These are phyloP conservation scores for Dittrichia graveolens DNA, from an alignment of 129 eudicot genomes.

Conservation along the genomic window DNA sequence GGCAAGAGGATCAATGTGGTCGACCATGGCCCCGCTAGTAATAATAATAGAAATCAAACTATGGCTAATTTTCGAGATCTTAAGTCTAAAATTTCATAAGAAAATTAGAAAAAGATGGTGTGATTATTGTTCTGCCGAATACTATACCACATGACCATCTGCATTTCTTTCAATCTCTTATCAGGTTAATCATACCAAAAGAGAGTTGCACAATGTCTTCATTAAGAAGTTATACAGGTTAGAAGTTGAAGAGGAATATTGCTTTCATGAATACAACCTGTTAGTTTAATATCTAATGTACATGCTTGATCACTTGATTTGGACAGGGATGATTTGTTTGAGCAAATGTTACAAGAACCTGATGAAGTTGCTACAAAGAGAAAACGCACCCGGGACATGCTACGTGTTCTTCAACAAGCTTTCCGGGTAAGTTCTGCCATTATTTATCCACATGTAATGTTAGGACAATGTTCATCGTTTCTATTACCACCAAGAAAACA, in stretches of 20 bases:
- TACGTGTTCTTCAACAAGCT: conserved; percentile 95
- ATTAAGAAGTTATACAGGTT: conserved; percentile 92
- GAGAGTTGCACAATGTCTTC: conserved; percentile 94
- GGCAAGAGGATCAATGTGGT: neutral
- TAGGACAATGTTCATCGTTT: neutral
- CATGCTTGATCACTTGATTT: neutral
- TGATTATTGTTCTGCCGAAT: neutral
- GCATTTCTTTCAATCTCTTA: conserved; percentile 26
- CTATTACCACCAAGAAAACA: neutral
- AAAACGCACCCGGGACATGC: conserved; percentile 80
- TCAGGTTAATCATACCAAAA: conserved; percentile 95
- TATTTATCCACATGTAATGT: neutral
- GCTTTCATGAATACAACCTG: neutral
- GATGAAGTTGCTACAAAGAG: conserved; percentile 81
- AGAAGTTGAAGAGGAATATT: neutral
- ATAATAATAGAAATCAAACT: neutral
- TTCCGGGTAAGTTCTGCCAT: conserved; percentile 59
- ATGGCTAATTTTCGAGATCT: neutral
- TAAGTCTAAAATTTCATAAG: neutral
- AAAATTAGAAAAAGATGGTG: no score
- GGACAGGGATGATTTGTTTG: conserved; percentile 85
- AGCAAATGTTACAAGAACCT: conserved; percentile 98
- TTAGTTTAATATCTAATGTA: neutral
- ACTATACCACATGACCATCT: conserved; percentile 9
- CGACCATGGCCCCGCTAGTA: neutral